Base-by-base conservation (phyloP, 2,329 filamentous ascomycete species). In the Ophiostoma australiae region DNA sequence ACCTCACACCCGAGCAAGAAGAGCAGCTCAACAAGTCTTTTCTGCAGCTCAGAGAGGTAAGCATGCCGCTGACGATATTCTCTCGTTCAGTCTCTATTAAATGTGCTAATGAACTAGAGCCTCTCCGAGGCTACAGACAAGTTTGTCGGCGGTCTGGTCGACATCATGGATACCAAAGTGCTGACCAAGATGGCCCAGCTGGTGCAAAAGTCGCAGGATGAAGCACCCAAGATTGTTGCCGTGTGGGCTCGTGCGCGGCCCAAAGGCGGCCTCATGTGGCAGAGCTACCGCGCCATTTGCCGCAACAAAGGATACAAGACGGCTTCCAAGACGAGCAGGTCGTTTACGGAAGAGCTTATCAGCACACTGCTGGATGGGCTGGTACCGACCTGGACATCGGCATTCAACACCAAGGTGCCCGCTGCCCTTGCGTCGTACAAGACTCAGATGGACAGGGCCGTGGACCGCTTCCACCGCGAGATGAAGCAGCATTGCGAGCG, bases 281-380 rank as follows among this genome's bases (percentile, higher is more conserved):
- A 65, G 37, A 37, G 13, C 17, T 70, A 66, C n/a, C 58, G 69
- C 8, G 58, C 23, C 13, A n/a, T 52, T 17, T 70, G 68, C 52
- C 31, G 31, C 7, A 63, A 61, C 11, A n/a, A 52, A 4, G 39
- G 44, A 4, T 7, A n/a, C 31, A 52, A 35, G 67, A 33, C 23
- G 44, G 52, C 52, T 10, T 27, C 52, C n/a, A 58, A 58, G 52
- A 58, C 52, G 52, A 58, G 52, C 52, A 58, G 23, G 13, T 58
- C 52, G 4, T 58, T 58, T 23, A 58, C n/a, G n/a, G 52, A 58
- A 17, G 52, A 58, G 5, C 52, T 58, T 8, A 58, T 58, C 52
- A 11, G 52, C 52, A 27, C 23, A 31, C n/a, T 58, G n/a, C 23
- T 58, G 1, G 52, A 58, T 27, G 52, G 52, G 10, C 52, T 58